A percentile compares a stretch with the other conserved stretches of the same genome.
Evolutionary conservation across 2,329 filamentous ascomycete species (phyloP).

Genomic region (Penicillium sp.): DNA sequence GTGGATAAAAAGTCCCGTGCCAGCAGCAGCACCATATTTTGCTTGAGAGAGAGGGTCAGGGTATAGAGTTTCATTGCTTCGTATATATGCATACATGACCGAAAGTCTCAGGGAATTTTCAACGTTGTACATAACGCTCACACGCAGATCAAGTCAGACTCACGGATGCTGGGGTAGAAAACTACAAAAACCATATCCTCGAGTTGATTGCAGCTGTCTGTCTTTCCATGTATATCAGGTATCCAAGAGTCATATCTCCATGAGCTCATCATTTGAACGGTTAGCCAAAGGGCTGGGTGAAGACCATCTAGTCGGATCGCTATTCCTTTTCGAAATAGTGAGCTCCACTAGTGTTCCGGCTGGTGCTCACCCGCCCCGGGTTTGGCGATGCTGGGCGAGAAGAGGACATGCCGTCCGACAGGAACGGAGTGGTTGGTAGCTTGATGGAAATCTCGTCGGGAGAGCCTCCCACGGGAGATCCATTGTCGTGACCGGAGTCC

Average conservation of each 20-base stretch:
- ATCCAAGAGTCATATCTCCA: constrained; percentile 20
- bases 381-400: constrained; percentile 56
- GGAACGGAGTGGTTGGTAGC: constrained; percentile 49
- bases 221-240: constrained; percentile 17
- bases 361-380: constrained; percentile 47
- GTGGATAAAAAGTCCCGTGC: constrained; percentile 8
- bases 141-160: constrained; percentile 4
- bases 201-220: constrained; percentile 1
- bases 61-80: constrained; percentile 25
- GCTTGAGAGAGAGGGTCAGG: neutral
- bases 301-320: constrained; percentile 15
- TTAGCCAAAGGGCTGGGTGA: neutral
- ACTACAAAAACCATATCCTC: constrained; percentile 1
- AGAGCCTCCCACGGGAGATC: constrained; percentile 24
- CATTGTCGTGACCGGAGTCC: constrained; percentile 56
- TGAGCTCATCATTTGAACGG: constrained; percentile 3
- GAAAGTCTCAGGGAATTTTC: constrained; percentile 8
- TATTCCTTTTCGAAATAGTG: constrained; percentile 42
- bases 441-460: constrained; percentile 51
- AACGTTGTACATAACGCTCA: constrained; percentile 10
- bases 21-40: neutral
- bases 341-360: constrained; percentile 35
- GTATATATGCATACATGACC: constrained; percentile 30
- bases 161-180: constrained; percentile 2
- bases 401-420: constrained; percentile 54